Evolutionary conservation across 1,284 basidiomycete genomes (phyloP).

Genomic region (Nidula niveotomentosa): DNA sequence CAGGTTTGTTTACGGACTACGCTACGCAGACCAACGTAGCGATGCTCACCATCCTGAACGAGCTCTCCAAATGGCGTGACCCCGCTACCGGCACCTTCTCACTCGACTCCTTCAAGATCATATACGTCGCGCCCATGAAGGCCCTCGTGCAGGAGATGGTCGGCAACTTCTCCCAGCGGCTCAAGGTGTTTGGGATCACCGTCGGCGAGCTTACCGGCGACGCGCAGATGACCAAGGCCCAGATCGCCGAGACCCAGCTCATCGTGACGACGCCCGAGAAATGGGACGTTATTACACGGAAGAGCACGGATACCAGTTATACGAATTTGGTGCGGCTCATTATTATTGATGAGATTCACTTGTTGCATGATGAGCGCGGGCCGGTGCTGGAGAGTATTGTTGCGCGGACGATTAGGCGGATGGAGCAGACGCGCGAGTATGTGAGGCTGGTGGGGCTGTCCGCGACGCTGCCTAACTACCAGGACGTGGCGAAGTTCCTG

Average conservation of each 20-base stretch:
- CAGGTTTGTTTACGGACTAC: constrained; percentile 1
- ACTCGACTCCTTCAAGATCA: constrained; percentile 92
- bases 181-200: constrained; percentile 81
- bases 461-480: constrained; percentile 97
- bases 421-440: constrained; percentile 94
- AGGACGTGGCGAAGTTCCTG: constrained; percentile 98
- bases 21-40: constrained; percentile 90
- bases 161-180: constrained; percentile 86
- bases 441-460: constrained; percentile 95
- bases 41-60: constrained; percentile 90
- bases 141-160: constrained; percentile 98
- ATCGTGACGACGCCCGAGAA: constrained; percentile 99
- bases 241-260: constrained; percentile 97
- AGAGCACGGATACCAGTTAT: constrained; percentile 96
- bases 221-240: constrained; percentile 97
- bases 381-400: constrained; percentile 95
- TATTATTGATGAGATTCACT: constrained; percentile 98
- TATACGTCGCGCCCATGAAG: constrained; percentile 99
- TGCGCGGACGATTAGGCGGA: constrained; percentile 88
- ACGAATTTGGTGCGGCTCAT: constrained; percentile 96
- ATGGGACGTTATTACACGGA: constrained; percentile 99
- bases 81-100: constrained; percentile 86
- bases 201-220: constrained; percentile 98
- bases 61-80: constrained; percentile 84
- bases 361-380: constrained; percentile 97